A percentile compares a stretch with the other conserved stretches of the same genome.
phyloP scores from a whole-genome alignment of 2,329 filamentous ascomycete species.

The Arthrobotrys iridis region DNA sequence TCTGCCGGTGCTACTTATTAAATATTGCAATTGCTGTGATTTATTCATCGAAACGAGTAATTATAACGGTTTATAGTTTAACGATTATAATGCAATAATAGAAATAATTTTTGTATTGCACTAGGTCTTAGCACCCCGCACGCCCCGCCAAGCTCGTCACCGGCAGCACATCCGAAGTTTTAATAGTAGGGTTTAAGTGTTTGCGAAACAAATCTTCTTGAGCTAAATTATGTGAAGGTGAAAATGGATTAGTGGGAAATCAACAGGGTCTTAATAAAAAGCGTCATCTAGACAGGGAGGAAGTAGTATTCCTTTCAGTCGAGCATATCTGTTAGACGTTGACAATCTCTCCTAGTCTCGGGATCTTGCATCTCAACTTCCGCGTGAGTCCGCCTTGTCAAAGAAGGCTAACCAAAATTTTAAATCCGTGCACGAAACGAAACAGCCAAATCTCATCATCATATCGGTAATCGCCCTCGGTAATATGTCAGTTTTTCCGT shows the following conservation, averaged over 20 bases:
- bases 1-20: neutral
- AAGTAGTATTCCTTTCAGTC: neutral
- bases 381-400: neutral
- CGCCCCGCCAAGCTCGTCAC: too few relatives aligned
- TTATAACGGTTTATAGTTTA: too few relatives aligned
- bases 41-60: neutral
- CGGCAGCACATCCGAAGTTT: too few relatives aligned
- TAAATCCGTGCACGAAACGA: neutral
- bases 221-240: neutral
- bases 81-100: neutral
- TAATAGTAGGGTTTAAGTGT: too few relatives aligned
- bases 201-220: too few relatives aligned
- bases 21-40: neutral
- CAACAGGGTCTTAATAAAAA: neutral
- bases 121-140: too few relatives aligned
- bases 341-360: neutral
- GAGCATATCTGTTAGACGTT: neutral
- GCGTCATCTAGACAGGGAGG: neutral
- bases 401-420: neutral
- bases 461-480: neutral
- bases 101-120: neutral
- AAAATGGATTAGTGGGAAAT: neutral
- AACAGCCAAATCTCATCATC: neutral
- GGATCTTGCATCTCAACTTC: slow-evolving; percentile 5
- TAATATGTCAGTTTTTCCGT: neutral